These are phyloP conservation scores for Torulaspora franciscae DNA, from an alignment of 805 yeast genomes.

Conservation along the genomic window DNA sequence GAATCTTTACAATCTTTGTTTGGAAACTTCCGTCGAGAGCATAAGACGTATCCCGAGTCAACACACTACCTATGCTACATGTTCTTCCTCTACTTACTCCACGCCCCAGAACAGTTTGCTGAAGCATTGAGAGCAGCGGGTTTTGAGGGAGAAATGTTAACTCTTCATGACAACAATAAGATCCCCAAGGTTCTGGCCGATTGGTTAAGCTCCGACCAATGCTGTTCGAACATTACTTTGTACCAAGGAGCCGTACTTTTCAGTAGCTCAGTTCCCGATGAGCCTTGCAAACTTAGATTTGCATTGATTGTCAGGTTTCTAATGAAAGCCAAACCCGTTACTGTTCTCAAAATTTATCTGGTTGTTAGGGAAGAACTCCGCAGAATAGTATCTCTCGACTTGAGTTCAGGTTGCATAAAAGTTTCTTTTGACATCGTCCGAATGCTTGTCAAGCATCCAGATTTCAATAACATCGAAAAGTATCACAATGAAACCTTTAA, in stretches of 20 bases:
- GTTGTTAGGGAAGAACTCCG: slow-evolving; percentile 34
- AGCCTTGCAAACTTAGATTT: slow-evolving; percentile 35
- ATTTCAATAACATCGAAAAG: slow-evolving; percentile 27
- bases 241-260: slow-evolving; percentile 36
- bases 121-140: slow-evolving; percentile 36
- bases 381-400: slow-evolving; percentile 29
- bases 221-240: slow-evolving; percentile 33
- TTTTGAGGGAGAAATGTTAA: slow-evolving; percentile 33
- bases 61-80: slow-evolving; percentile 27
- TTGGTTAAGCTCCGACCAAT: slow-evolving; percentile 32
- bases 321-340: slow-evolving; percentile 32
- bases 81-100: slow-evolving; percentile 37
- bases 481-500: slow-evolving; percentile 21
- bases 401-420: slow-evolving; percentile 32
- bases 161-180: slow-evolving; percentile 33
- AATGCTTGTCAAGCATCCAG: slow-evolving; percentile 31
- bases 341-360: slow-evolving; percentile 34
- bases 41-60: slow-evolving; percentile 13
- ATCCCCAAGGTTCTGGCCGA: slow-evolving; percentile 38
- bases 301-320: slow-evolving; percentile 33
- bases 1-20: slow-evolving; percentile 43
- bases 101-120: slow-evolving; percentile 38
- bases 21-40: slow-evolving; percentile 41
- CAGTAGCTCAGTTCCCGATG: slow-evolving; percentile 35
- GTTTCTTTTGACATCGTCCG: slow-evolving; percentile 34